These are phyloP conservation scores for Daldinia sp. DNA, from an alignment of 2,329 filamentous ascomycete species.

Conservation along the genomic window DNA sequence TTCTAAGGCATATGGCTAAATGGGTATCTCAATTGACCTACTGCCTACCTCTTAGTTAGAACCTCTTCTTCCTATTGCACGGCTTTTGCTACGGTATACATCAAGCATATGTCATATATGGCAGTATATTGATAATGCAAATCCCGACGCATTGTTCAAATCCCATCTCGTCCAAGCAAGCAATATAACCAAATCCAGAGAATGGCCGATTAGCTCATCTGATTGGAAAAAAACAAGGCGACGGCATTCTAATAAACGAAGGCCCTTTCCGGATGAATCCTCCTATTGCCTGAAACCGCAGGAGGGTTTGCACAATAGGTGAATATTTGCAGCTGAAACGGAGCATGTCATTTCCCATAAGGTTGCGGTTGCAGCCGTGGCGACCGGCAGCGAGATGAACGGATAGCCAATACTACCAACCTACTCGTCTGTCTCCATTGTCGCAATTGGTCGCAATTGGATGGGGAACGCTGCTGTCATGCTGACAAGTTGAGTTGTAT, in stretches of 20 bases:
- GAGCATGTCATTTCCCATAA: slow-evolving; percentile 30
- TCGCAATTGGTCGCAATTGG: slow-evolving; percentile 13
- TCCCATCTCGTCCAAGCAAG: slow-evolving; percentile 1
- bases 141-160: slow-evolving; percentile 11
- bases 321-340: slow-evolving; percentile 38
- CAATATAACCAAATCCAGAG: slow-evolving; percentile 8
- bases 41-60: background rate
- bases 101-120: background rate
- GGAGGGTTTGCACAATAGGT: slow-evolving; percentile 23
- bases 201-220: background rate
- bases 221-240: slow-evolving; percentile 19
- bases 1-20: too few relatives aligned
- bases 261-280: slow-evolving; percentile 18
- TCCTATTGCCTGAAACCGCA: slow-evolving; percentile 39
- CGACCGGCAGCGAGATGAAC: slow-evolving; percentile 19
- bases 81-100: background rate
- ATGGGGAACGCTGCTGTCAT: slow-evolving; percentile 28
- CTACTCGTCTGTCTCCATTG: background rate
- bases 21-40: background rate
- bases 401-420: slow-evolving; percentile 6
- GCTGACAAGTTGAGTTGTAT: slow-evolving; percentile 26
- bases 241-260: slow-evolving; percentile 11
- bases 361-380: slow-evolving; percentile 27
- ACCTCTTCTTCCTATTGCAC: background rate
- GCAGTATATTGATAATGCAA: background rate